These are phyloP conservation scores for Yarrowia sp. DNA, from an alignment of 805 yeast species.

Conservation along the genomic window DNA sequence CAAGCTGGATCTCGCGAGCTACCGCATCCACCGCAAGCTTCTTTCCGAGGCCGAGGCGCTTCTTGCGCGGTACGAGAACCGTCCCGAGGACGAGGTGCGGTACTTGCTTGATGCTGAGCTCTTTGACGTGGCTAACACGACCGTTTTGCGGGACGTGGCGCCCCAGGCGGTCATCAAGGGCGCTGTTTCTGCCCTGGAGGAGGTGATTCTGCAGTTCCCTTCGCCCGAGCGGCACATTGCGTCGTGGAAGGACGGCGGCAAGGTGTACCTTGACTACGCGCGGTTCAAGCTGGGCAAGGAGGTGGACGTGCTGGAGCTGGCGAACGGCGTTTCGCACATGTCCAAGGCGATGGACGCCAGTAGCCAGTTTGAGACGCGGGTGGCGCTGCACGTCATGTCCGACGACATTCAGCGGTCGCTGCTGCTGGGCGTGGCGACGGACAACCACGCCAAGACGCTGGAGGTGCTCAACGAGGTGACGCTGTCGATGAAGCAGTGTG, in stretches of 20 bases:
- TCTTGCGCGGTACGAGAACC: slow-evolving; percentile 48
- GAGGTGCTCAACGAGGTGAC: slow-evolving; percentile 7
- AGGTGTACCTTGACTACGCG: slow-evolving; percentile 39
- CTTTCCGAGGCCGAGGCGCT: slow-evolving; percentile 48
- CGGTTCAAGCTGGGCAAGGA: not conserved
- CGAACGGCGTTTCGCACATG: not conserved
- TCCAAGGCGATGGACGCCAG: not conserved
- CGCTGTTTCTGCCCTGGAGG: slow-evolving; percentile 33
- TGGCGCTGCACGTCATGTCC: slow-evolving; percentile 14
- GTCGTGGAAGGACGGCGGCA: slow-evolving; percentile 40
- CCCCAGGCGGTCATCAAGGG: slow-evolving; percentile 66
- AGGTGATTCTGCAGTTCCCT: slow-evolving; percentile 32
- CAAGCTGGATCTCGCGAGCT: not conserved
- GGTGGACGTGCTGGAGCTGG: not conserved
- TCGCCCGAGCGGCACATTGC: slow-evolving; percentile 29
- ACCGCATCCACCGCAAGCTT: not conserved
- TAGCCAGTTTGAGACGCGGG: not conserved
- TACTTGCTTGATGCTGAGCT: slow-evolving; percentile 60
- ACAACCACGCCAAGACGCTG: not conserved
- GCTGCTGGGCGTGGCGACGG: not conserved
- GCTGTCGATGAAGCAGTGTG: not conserved
- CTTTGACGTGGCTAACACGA: slow-evolving; percentile 61
- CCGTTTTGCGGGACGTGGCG: slow-evolving; percentile 59
- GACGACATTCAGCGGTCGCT: not conserved
- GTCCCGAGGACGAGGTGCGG: slow-evolving; percentile 58